Base-by-base conservation (phyloP, 768 basidiomycete species). In the Psilocybe tampanensis region DNA sequence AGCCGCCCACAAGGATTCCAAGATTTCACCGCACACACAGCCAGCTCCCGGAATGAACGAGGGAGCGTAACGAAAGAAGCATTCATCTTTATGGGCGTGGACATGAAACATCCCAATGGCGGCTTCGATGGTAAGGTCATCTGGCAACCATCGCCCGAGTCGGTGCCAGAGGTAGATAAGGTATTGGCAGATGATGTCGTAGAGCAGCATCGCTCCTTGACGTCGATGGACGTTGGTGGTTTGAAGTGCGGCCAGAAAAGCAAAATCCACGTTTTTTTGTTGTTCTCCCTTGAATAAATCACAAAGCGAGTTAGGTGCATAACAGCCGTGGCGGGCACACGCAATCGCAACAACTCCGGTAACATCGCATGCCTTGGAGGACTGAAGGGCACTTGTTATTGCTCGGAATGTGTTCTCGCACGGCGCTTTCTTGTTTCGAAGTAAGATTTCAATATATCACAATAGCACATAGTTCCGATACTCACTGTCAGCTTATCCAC, bases 51-150 rank as follows among this genome's bases (percentile, higher is more conserved):
- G 43, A 17, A 69, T 63, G 15, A 66, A 68, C 1, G 55, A 48
- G 0, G 61, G 32, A 2, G 65, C 56, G 59, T 56, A 76, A 0
- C 67, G 43, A 3, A 64, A 47, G 8, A 64, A 65, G 47, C 73
- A 74, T 29, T 70, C 18, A 0, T 63, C 53, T 6, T 60, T 55
- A 57, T 71, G 67, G 0, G 43, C 68, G 51, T 70, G 70, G 0
- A 71, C 60, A 44, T 71, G 67, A 54, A 68, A 70, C 3, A 68
- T 44, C 0, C 69, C 64, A 17, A 72, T 70, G 1, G 58, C 66
- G 0, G 29, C 48, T 0, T 61, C 47, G 1, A 72, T 23, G 12
- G 9, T 44, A 6, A 56, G 39, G 9, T 41, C 48, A 2, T 13
- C 3, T 0, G 55, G 42, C 18, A 56, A 29, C 2, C 34, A 3